These are phyloP conservation scores for Scutellaria minor DNA, from an alignment of 257 asterid genomes.

Conservation along the genomic window DNA sequence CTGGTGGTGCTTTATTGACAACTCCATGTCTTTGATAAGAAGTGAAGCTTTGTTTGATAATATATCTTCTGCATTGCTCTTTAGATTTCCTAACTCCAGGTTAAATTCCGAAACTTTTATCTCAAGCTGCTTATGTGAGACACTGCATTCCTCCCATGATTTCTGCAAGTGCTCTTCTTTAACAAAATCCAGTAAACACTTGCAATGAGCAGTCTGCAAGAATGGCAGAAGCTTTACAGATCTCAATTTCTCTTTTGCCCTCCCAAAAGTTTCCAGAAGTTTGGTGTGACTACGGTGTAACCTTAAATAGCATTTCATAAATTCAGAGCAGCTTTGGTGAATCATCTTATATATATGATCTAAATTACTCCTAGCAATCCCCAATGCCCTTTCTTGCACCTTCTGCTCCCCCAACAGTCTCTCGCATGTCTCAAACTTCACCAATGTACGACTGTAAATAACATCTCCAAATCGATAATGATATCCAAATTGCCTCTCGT, in stretches of 20 bases:
- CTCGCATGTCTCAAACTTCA: constrained; percentile 58
- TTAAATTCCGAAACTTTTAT: constrained; percentile 74
- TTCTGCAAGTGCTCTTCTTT: constrained; percentile 79
- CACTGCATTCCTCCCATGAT: constrained; percentile 70
- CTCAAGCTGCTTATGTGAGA: constrained; percentile 74
- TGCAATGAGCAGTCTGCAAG: constrained; percentile 57
- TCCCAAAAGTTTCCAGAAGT: constrained; percentile 61
- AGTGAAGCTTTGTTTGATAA: constrained; percentile 67
- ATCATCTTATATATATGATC: constrained; percentile 72
- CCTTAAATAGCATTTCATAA: constrained; percentile 65
- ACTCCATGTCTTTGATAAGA: constrained; percentile 62
- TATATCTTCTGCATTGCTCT: constrained; percentile 62
- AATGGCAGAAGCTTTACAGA: constrained; percentile 61
- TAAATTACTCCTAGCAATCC: constrained; percentile 72
- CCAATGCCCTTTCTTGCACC: constrained; percentile 86
- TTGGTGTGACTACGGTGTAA: constrained; percentile 64
- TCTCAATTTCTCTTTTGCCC: constrained; percentile 74
- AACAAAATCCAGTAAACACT: constrained; percentile 79
- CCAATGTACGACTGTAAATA: constrained; percentile 62
- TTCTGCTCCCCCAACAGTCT: constrained; percentile 66
- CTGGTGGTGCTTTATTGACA: constrained; percentile 62
- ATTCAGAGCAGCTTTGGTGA: constrained; percentile 63
- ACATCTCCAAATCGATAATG: constrained; percentile 72
- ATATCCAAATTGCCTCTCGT: constrained; percentile 79
- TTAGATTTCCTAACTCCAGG: constrained; percentile 75